A percentile compares a stretch with the other conserved stretches of the same genome.
Conservation (phyloP, 148 eudicot species). For the Amaranthus hypochondriacus region DNA sequence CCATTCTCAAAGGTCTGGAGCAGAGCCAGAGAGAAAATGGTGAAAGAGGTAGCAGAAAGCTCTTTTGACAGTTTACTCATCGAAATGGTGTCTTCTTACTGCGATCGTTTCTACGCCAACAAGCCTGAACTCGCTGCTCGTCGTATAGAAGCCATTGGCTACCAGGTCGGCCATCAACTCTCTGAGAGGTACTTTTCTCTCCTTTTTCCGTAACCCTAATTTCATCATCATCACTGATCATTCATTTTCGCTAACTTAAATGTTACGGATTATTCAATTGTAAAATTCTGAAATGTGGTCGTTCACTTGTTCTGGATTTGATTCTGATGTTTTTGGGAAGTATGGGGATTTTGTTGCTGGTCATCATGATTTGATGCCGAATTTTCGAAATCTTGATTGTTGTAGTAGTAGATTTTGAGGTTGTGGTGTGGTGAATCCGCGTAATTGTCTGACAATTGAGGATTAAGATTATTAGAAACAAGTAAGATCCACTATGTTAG, state of each 20-base stretch:
- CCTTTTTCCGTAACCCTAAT: not conserved
- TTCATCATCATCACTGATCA: not conserved
- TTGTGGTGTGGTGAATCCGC: too few species aligned
- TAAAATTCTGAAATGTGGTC: not conserved
- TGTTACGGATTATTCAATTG: not conserved
- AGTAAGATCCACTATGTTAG: not conserved
- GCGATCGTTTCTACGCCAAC: conserved; percentile 62
- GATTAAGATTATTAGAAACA: too few species aligned
- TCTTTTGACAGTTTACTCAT: conserved; percentile 74
- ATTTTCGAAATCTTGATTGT: not conserved
- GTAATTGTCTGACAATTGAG: too few species aligned
- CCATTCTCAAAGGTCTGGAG: not conserved
- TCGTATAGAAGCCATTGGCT: conserved; percentile 91
- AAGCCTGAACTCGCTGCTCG: conserved; percentile 98
- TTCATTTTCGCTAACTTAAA: not conserved
- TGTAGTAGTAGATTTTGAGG: too few species aligned
- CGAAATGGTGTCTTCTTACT: conserved; percentile 76
- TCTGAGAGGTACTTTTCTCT: conserved; percentile 55
- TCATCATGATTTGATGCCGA: not conserved
- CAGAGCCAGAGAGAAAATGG: conserved; percentile 34
- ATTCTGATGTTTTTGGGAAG: not conserved
- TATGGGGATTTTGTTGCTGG: not conserved
- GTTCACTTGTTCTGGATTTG: not conserved
- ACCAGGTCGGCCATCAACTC: conserved; percentile 93
- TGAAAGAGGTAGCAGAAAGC: conserved; percentile 80